Base-by-base conservation (phyloP, 2,329 filamentous ascomycete genomes). In the Nigrospora sphaerica region DNA sequence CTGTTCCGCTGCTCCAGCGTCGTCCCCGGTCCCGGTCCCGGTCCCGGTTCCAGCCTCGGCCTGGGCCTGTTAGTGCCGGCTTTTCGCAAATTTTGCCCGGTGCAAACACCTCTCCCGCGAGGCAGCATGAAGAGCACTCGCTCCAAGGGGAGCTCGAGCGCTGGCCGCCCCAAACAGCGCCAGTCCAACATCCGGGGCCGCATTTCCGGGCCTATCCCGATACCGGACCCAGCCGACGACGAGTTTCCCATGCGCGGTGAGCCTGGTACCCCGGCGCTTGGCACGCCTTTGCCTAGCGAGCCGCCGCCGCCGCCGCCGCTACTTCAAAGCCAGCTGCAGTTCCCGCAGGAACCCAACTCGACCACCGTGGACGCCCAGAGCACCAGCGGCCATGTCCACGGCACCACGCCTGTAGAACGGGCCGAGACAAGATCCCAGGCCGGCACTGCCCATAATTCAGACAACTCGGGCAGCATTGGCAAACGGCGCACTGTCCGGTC, bases 161-260 rank as follows among this genome's bases (percentile, higher is more conserved):
- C 65, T 53, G 65, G 66, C 52, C 65, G 67, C 52, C 66, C 63
- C 46, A 70, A 69, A 53, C 60, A 67, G 35, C 63, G 62, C 47
- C 64, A 69, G 32, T 53, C 53, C 23, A 57, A 57, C 32, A 75
- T 83, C 50, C 74, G 80, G 35, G 79, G 78, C 50, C 77, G 73
- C 53, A 83, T 83, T 50, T 83, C 79, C 31, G 72, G 70, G 7
- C 81, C 81, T 13, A 83, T 83, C 41, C 78, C 78, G 2, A 74
- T 83, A 18, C 60, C 66, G 16, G 65, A 62, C 46, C 57, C 66
- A 9, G 52, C 68, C 36, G 75, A 78, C 48, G 74, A 80, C 50
- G 77, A 80, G 48, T 77, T 80, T 53, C 71, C 75, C 12, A 74
- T 76, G 41, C 66, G 72, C 10, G 23, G 23, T 43, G 69, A 68